These are phyloP conservation scores for Annona squamosa DNA, from an alignment of 164 flowering plant genomes.

Conservation along the genomic window DNA sequence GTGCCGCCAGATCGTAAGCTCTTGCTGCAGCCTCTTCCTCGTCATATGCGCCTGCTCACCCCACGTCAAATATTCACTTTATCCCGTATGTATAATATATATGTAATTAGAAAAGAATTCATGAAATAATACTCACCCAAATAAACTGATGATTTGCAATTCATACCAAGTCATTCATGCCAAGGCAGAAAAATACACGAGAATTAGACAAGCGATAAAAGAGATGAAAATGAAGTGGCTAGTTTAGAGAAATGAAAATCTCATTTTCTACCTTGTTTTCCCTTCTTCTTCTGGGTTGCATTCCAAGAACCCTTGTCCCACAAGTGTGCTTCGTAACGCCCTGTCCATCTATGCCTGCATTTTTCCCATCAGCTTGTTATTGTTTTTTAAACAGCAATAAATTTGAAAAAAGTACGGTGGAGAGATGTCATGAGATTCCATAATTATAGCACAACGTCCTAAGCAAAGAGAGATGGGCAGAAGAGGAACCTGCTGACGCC, in stretches of 20 bases:
- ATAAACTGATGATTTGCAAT: slow-evolving; percentile 32
- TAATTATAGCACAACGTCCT: too few species aligned
- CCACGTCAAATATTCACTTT: neutral
- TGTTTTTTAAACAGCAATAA: too few species aligned
- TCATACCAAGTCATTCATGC: neutral
- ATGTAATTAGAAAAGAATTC: neutral
- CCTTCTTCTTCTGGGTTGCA: slow-evolving; percentile 58
- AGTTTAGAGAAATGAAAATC: neutral
- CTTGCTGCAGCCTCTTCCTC: slow-evolving; percentile 68
- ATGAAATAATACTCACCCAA: slow-evolving; percentile 30
- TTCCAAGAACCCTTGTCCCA: slow-evolving; percentile 71
- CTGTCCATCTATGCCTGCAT: slow-evolving; percentile 64
- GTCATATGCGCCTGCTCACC: slow-evolving; percentile 52
- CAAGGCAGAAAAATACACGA: neutral
- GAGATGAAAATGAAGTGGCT: neutral
- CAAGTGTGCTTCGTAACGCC: slow-evolving; percentile 59
- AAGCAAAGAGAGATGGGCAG: neutral
- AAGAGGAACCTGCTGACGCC: slow-evolving; percentile 49
- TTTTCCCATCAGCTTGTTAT: neutral
- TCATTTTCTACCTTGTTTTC: slow-evolving; percentile 46
- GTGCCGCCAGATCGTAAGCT: slow-evolving; percentile 61
- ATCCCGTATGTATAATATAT: neutral
- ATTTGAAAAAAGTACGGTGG: too few species aligned
- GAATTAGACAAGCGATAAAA: neutral
- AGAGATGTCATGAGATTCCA: too few species aligned